Evolutionary conservation across 305 asterid species (phyloP), one percentile per base, ranked within the genome.

Genomic region (Coffea humblotiana): DNA sequence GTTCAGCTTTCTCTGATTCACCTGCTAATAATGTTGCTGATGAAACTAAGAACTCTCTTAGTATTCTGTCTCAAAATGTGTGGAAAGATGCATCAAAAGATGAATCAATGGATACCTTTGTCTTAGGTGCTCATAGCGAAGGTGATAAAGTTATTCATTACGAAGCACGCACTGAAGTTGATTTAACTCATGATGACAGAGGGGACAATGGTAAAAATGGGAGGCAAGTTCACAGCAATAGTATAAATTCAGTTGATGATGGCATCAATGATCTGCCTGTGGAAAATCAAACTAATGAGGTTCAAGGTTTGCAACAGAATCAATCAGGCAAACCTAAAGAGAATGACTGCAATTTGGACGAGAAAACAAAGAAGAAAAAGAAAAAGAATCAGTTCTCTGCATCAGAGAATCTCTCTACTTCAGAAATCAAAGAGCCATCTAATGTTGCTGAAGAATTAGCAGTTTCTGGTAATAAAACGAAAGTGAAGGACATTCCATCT

Each of bases 281-380:
- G 47, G 61, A 56, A 45, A 89, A 73, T 76, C 80, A 85, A 74
- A 83, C 75, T 78, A 83, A 77, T 49, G 83, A 85, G 78, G 81
- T 65, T 60, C 81, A 83, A 56, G 64, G 37, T 80, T 37, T 74
- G 68, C 85, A 58, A 79, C 77, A 56, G 81, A 81, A 79, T 79
- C 87, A 83, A 71, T 72, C 79, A 21, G 48, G 35, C 4, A 51
- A n/a, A 52, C 56, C 56, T 32, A 43, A 32, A 66, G 79, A 83
- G 81, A 83, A 43, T 72, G 45, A 71, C 48, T 82, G 76, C 51
- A 78, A 65, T 80, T 72, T 35, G 52, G 79, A 76, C 72, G 84
- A 35, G 85, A 92, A 82, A 64, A 60, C 72, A 32, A 87, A 79
- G 80, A 86, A 61, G 78, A 87, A 79, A 88, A 81, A 76, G 68